phyloP scores from a whole-genome alignment of 257 asterid genomes.

The Primulina eburnea region DNA sequence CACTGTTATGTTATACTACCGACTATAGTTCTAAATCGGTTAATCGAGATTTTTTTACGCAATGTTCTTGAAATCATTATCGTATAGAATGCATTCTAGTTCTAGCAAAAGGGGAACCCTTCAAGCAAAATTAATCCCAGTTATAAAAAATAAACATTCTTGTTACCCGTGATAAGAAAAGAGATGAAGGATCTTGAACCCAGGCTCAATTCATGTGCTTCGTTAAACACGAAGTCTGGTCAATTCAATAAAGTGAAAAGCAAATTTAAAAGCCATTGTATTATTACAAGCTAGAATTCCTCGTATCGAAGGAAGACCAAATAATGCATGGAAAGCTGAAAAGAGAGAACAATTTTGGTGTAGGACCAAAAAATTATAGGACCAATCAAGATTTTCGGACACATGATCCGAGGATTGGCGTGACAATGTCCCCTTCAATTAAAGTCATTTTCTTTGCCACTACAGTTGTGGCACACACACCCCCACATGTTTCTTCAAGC shows the following conservation, averaged over 20 bases:
- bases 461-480: background rate
- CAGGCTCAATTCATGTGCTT: background rate
- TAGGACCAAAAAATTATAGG: background rate
- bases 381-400: background rate
- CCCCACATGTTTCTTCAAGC: background rate
- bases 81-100: background rate
- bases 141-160: background rate
- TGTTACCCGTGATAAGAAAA: background rate
- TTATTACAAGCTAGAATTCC: background rate
- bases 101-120: background rate
- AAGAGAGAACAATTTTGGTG: background rate
- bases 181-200: background rate
- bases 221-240: background rate
- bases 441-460: background rate
- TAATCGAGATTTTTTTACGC: too few species aligned
- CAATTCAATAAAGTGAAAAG: background rate
- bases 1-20: background rate
- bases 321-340: background rate
- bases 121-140: background rate
- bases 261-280: background rate
- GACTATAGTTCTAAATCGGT: too few species aligned
- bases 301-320: background rate
- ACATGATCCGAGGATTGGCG: slow-evolving; percentile 2
- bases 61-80: too few species aligned
- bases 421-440: background rate